phyloP scores from a whole-genome alignment of 306 rosid species.

The Cucumis hystrix region DNA sequence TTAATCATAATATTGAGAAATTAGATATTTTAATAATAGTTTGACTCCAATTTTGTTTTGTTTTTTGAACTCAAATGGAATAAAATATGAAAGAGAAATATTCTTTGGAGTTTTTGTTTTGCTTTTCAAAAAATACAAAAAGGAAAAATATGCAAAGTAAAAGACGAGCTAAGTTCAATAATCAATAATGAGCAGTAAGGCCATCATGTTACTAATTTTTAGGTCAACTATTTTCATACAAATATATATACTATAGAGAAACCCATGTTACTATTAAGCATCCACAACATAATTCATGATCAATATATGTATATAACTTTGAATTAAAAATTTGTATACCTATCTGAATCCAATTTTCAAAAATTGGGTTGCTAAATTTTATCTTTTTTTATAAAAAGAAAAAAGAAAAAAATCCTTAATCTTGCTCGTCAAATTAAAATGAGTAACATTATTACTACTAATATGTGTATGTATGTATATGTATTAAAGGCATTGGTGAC shows the following conservation, averaged over 20 bases:
- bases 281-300: background rate
- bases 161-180: background rate
- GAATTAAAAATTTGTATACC: too few species aligned
- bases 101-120: background rate
- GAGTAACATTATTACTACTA: too few species aligned
- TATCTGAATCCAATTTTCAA: too few species aligned
- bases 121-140: background rate
- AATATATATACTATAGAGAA: background rate
- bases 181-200: background rate
- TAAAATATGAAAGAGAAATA: background rate
- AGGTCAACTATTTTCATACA: background rate
- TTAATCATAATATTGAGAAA: background rate
- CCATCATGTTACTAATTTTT: background rate
- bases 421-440: too few species aligned
- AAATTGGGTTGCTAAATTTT: too few species aligned
- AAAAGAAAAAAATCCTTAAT: too few species aligned
- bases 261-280: background rate
- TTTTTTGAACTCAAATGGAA: background rate
- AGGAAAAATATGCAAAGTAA: background rate
- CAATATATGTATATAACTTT: too few species aligned
- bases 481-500: too few species aligned
- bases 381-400: too few species aligned
- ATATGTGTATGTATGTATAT: too few species aligned
- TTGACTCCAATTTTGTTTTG: background rate
- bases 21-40: background rate